A percentile compares a stretch with the other conserved stretches of the same genome.
Conservation (phyloP, 2,329 filamentous ascomycete species). For the Trichoderma cornu-damae region DNA sequence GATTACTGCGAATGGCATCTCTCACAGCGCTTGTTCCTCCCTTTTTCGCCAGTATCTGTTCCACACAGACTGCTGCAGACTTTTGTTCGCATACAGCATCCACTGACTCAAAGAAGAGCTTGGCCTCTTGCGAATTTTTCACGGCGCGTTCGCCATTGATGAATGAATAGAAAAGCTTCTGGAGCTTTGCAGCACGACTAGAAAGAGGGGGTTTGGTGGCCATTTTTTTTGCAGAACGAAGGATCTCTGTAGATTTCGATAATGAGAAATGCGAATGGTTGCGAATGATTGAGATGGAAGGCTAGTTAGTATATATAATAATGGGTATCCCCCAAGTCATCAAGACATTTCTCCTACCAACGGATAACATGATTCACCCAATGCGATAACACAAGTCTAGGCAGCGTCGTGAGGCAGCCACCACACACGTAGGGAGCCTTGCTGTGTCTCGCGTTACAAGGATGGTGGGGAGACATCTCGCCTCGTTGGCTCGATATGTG, state of each 20-base stretch:
- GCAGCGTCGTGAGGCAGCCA: background rate
- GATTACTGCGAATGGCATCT: slow-evolving; percentile 17
- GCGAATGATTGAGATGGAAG: background rate
- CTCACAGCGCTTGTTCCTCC: slow-evolving; percentile 15
- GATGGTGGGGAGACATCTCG: background rate
- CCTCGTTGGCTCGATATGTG: background rate
- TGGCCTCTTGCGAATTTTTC: slow-evolving; percentile 17
- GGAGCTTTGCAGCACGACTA: slow-evolving; percentile 10
- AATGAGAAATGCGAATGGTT: background rate
- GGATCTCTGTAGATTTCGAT: background rate
- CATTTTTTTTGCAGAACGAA: background rate
- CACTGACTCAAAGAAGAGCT: slow-evolving; percentile 21
- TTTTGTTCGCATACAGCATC: slow-evolving; percentile 15
- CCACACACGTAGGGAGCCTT: background rate
- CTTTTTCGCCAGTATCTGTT: slow-evolving; percentile 15
- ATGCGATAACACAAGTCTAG: background rate
- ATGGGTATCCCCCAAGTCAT: background rate
- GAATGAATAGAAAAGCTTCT: slow-evolving; percentile 16
- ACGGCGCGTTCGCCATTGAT: slow-evolving; percentile 15
- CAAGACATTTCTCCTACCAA: no score
- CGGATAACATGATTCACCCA: background rate
- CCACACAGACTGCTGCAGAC: slow-evolving; percentile 12
- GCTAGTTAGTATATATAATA: background rate
- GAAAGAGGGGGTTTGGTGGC: background rate
- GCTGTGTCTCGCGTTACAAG: background rate